phyloP scores from a whole-genome alignment of 1,284 basidiomycete species.

The Amylostereum areolatum region DNA sequence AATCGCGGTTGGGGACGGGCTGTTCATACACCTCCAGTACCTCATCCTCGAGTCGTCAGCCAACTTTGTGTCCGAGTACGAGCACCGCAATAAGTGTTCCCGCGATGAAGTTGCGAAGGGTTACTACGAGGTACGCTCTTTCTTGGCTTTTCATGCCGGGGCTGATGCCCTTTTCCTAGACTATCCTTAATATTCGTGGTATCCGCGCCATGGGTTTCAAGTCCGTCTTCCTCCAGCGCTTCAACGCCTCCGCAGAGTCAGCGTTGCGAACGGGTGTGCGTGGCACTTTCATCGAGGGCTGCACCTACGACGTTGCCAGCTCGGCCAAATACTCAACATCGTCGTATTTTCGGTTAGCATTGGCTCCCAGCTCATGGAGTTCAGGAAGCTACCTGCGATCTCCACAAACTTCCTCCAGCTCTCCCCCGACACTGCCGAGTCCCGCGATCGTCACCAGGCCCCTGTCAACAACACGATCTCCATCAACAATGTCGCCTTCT shows the following conservation, averaged over 20 bases:
- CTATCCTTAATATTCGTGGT: constrained; percentile 80
- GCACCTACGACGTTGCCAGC: constrained; percentile 75
- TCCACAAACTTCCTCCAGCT: constrained; percentile 67
- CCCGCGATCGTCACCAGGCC: constrained; percentile 60
- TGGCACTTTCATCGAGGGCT: constrained; percentile 80
- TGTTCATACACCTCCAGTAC: constrained; percentile 69
- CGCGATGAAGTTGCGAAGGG: constrained; percentile 81
- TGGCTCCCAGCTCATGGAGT: constrained; percentile 82
- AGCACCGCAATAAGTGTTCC: constrained; percentile 76
- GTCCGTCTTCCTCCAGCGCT: constrained; percentile 63
- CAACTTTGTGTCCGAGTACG: constrained; percentile 61
- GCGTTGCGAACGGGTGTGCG: constrained; percentile 68
- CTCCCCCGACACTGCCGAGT: constrained; percentile 56
- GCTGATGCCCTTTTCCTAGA: constrained; percentile 31
- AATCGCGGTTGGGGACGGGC: constrained; percentile 70
- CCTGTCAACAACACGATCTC: constrained; percentile 58
- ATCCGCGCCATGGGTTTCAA: constrained; percentile 90
- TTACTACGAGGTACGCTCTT: constrained; percentile 72
- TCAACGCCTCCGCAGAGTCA: constrained; percentile 51
- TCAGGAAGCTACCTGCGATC: constrained; percentile 82
- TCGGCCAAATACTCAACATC: constrained; percentile 85
- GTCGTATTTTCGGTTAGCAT: constrained; percentile 93
- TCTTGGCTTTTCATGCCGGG: constrained; percentile 1
- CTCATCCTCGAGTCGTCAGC: constrained; percentile 72
- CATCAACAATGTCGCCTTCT: constrained; percentile 71